Evolutionary conservation across 257 asterid genomes (phyloP).

Genomic region (Verbena officinalis): DNA sequence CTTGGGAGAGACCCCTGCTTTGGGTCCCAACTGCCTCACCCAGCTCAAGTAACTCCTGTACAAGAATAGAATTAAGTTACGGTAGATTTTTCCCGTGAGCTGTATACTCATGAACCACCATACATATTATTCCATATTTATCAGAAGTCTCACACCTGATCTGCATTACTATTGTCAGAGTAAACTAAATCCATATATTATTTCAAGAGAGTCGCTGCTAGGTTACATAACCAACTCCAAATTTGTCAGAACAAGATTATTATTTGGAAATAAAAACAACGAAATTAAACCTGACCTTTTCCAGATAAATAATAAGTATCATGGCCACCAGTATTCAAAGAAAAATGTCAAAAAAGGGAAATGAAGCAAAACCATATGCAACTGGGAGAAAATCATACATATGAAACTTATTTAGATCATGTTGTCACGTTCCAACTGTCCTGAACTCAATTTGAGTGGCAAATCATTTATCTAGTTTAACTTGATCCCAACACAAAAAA

Average conservation of each 20-base stretch:
- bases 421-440: constrained; percentile 5
- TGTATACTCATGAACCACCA: constrained; percentile 1
- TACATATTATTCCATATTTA: constrained; percentile 13
- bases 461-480: not conserved
- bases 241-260: constrained; percentile 2
- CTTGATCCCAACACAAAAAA: constrained; percentile 7
- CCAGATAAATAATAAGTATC: not conserved
- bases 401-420: not conserved
- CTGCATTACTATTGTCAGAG: not conserved
- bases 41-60: constrained; percentile 86
- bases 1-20: constrained; percentile 83
- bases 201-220: not conserved
- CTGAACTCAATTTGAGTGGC: constrained; percentile 1
- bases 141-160: constrained; percentile 4
- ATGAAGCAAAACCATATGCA: not conserved
- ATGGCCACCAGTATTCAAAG: not conserved
- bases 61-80: not conserved
- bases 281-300: not conserved
- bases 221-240: constrained; percentile 2
- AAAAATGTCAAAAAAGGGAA: not conserved
- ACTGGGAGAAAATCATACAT: not conserved
- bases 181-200: not conserved
- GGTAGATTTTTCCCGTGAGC: not conserved
- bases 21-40: constrained; percentile 92
- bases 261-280: not conserved